Percentiles rank a stretch among this genome's conserved stretches.
Evolutionary conservation across 2,329 filamentous ascomycete genomes (phyloP).

Genomic region (Colletotrichum tanaceti): DNA sequence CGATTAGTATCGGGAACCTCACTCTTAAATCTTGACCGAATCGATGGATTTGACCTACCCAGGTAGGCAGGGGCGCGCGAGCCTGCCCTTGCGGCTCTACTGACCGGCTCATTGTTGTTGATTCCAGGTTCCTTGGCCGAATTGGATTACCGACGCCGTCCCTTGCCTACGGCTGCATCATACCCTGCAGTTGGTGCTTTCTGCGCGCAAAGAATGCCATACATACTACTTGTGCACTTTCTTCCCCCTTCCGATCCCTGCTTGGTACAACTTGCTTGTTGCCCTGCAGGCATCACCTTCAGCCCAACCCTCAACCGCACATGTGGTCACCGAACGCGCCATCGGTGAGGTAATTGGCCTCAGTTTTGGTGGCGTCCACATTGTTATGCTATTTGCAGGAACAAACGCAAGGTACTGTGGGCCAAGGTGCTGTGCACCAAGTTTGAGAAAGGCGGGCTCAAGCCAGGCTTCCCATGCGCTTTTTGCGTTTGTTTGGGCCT

Average conservation of each 20-base stretch:
- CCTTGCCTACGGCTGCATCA: slow-evolving; percentile 10
- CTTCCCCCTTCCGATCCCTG: no score
- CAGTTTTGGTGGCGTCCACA: not conserved
- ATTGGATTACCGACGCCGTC: slow-evolving; percentile 5
- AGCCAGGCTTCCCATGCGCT: slow-evolving; percentile 31
- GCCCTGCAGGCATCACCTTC: not conserved
- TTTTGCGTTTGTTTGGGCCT: slow-evolving; percentile 33
- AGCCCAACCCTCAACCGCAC: slow-evolving; percentile 11
- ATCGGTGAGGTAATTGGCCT: not conserved
- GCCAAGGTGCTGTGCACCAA: not conserved
- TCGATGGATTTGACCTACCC: not conserved
- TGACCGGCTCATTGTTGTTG: not conserved
- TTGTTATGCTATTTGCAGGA: no score
- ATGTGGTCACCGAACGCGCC: slow-evolving; percentile 5
- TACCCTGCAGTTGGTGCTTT: not conserved
- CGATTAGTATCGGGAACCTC: slow-evolving; percentile 8
- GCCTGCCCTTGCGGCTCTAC: slow-evolving; percentile 12
- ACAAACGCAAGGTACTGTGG: slow-evolving; percentile 28
- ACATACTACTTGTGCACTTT: no score
- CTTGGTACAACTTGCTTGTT: not conserved
- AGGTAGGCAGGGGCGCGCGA: not conserved
- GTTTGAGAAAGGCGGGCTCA: slow-evolving; percentile 21
- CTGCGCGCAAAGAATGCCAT: not conserved
- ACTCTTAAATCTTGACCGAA: slow-evolving; percentile 4
- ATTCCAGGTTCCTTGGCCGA: slow-evolving; percentile 2